Conservation (phyloP, 1,284 basidiomycete genomes). For the Melampsora larici-populina region DNA sequence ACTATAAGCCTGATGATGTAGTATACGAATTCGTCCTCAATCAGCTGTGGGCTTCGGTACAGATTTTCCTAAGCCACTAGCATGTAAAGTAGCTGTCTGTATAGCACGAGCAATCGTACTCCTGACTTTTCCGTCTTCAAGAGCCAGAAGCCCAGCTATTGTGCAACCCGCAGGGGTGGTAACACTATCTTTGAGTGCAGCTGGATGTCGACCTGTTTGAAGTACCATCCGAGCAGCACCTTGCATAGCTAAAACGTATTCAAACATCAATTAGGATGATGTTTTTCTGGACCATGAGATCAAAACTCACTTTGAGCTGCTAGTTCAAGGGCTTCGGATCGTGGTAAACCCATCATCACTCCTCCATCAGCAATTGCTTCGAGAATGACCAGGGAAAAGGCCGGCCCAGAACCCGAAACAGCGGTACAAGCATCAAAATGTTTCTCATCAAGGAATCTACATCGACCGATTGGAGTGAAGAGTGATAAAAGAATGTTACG, state of each 20-base stretch:
- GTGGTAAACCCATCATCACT: conserved; percentile 98
- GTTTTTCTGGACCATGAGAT: conserved; percentile 13
- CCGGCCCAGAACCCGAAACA: conserved; percentile 90
- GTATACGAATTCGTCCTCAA: background rate
- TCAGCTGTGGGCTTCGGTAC: too few species aligned
- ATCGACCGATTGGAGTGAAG: conserved; percentile 89
- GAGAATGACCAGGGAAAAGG: conserved; percentile 92
- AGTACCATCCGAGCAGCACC: conserved; percentile 95
- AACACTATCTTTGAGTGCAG: conserved; percentile 94
- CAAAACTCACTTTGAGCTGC: conserved; percentile 81
- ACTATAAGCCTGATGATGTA: too few species aligned
- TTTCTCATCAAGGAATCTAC: conserved; percentile 90
- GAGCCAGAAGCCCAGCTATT: conserved; percentile 87
- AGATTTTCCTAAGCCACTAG: conserved; percentile 70
- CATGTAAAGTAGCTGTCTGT: conserved; percentile 84
- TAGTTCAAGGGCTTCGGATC: conserved; percentile 86
- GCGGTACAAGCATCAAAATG: conserved; percentile 98
- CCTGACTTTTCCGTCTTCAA: conserved; percentile 90
- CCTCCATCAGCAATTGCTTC: conserved; percentile 99
- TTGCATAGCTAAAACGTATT: conserved; percentile 69
- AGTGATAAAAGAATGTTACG: conserved; percentile 80
- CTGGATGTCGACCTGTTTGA: conserved; percentile 81
- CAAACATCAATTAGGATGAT: conserved; percentile 4
- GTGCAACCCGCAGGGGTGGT: conserved; percentile 99
- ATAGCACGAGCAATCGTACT: conserved; percentile 95